Evolutionary conservation across 2,329 filamentous ascomycete species (phyloP).

Genomic region (Immersiporthe knoxdaviesiana): DNA sequence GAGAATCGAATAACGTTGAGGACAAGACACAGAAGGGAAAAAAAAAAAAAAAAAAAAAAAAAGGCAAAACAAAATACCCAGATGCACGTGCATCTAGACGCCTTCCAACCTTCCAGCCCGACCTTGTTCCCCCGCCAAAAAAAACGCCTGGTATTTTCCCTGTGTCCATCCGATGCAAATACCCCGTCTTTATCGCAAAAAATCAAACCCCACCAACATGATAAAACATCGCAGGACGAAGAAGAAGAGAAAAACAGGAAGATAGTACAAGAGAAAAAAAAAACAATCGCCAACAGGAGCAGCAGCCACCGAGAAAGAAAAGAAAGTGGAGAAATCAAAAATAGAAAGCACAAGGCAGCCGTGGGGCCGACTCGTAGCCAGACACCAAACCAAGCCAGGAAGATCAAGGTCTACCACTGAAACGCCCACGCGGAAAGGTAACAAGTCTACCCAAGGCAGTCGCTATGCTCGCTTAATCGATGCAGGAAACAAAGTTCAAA

Average conservation of each 20-base stretch:
- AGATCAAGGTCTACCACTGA: slow-evolving; percentile 21
- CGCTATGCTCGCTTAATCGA: slow-evolving; percentile 28
- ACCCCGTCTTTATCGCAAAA: neutral
- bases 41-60: slow-evolving; percentile 12
- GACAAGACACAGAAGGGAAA: neutral
- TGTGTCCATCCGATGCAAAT: slow-evolving; percentile 28
- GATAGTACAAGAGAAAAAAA: slow-evolving; percentile 5
- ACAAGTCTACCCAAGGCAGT: slow-evolving; percentile 12
- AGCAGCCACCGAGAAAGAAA: slow-evolving; percentile 14
- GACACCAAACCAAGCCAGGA: slow-evolving; percentile 19
- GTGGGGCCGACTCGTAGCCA: slow-evolving; percentile 28
- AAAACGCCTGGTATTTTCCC: slow-evolving; percentile 41
- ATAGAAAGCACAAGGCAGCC: slow-evolving; percentile 22
- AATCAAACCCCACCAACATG: neutral
- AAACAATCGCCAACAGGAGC: slow-evolving; percentile 2
- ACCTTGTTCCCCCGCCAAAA: slow-evolving; percentile 30
- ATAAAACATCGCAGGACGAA: neutral
- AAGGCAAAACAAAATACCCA: slow-evolving; percentile 11
- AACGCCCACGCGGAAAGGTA: slow-evolving; percentile 21
- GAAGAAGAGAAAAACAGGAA: neutral
- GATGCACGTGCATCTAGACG: slow-evolving; percentile 16
- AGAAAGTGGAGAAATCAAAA: neutral
- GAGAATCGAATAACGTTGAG: neutral
- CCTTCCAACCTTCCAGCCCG: slow-evolving; percentile 5
- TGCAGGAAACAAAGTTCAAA: slow-evolving; percentile 17